Conservation (phyloP, 2,329 filamentous ascomycete genomes). For the Cytospora piceae region DNA sequence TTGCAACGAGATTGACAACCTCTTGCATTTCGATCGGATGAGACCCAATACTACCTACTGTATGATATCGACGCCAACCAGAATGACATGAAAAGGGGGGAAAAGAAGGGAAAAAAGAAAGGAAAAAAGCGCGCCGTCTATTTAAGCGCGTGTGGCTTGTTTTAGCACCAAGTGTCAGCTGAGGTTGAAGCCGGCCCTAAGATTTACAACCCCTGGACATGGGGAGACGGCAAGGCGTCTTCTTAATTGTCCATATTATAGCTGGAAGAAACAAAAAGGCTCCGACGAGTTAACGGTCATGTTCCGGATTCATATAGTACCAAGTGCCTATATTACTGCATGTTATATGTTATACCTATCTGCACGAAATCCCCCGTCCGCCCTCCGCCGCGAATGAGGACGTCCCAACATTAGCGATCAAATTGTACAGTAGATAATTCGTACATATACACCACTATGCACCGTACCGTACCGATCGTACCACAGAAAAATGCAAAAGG, state of each 20-base stretch:
- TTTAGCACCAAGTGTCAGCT: constrained; percentile 25
- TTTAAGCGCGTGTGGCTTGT: constrained; percentile 9
- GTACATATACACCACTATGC: no score
- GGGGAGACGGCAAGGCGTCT: not conserved
- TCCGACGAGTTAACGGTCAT: constrained; percentile 9
- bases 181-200: constrained; percentile 24
- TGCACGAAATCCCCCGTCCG: not conserved
- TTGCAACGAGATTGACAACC: not conserved
- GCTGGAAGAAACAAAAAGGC: not conserved
- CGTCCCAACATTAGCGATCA: no score
- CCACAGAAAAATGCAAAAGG: not conserved
- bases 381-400: not conserved
- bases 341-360: not conserved
- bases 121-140: not conserved
- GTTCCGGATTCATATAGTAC: not conserved
- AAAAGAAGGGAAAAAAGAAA: not conserved
- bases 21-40: not conserved
- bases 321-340: no score
- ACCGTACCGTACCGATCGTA: no score
- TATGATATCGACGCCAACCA: not conserved
- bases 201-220: constrained; percentile 11
- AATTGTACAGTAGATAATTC: no score
- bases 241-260: not conserved
- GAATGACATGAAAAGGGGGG: not conserved
- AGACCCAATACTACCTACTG: not conserved